phyloP scores from a whole-genome alignment of 1,284 basidiomycete genomes.

The Tetrapyrgos nigripes region DNA sequence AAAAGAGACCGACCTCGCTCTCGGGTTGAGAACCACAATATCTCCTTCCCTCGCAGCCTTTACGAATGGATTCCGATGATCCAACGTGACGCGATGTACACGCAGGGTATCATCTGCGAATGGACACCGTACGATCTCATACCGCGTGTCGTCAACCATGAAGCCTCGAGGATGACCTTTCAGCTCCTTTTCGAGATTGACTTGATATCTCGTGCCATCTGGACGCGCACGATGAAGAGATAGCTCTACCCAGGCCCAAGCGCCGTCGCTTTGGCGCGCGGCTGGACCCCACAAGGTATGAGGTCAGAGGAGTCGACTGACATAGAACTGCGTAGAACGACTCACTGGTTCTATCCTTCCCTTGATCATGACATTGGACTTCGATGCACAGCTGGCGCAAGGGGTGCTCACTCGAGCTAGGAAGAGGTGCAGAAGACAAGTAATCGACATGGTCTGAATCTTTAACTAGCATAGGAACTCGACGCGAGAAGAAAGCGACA shows the following conservation, averaged over 20 bases:
- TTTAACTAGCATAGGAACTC: neutral
- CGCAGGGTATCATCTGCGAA: conserved; percentile 15
- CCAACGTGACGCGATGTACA: conserved; percentile 12
- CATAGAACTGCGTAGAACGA: too few relatives aligned
- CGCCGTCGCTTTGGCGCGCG: conserved; percentile 7
- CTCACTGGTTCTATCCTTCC: conserved; percentile 10
- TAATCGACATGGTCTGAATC: conserved; percentile 4
- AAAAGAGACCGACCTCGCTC: conserved; percentile 7
- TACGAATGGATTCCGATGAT: conserved; percentile 14
- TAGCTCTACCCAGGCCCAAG: conserved; percentile 16
- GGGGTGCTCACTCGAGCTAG: conserved; percentile 9
- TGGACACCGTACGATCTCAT: conserved; percentile 15
- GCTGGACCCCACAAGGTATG: neutral
- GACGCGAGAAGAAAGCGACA: conserved; percentile 4
- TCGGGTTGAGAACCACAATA: conserved; percentile 11
- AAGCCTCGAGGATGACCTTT: conserved; percentile 12
- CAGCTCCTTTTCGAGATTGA: conserved; percentile 11
- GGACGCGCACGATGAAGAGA: conserved; percentile 6
- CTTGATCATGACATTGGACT: conserved; percentile 17
- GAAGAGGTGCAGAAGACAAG: conserved; percentile 13
- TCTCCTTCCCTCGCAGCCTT: conserved; percentile 14
- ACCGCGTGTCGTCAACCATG: conserved; percentile 14
- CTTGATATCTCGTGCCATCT: conserved; percentile 11
- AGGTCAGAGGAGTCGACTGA: neutral
- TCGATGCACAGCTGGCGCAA: conserved; percentile 14